phyloP scores from a whole-genome alignment of 2,329 filamentous ascomycete genomes.

The Aspergillus ochraceus region DNA sequence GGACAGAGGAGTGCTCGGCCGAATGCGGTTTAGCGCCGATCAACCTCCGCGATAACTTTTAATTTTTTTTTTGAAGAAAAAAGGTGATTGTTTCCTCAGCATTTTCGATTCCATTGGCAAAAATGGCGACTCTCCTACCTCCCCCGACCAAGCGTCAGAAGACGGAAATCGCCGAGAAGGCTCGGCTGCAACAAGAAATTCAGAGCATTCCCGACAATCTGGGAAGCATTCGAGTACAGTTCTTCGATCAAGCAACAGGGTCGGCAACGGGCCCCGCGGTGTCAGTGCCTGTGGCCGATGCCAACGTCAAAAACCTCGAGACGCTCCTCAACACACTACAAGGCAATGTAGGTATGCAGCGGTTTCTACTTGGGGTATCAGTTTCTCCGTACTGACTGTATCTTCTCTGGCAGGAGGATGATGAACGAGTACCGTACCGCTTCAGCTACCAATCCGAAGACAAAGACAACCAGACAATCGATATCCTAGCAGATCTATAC shows the following conservation, averaged over 20 bases:
- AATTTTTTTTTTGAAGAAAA: constrained; percentile 17
- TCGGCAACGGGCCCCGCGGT: constrained; percentile 69
- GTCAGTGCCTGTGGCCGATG: constrained; percentile 78
- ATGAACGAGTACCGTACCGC: constrained; percentile 65
- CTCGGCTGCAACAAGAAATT: constrained; percentile 74
- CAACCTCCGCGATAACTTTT: constrained; percentile 19
- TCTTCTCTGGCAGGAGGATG: constrained; percentile 47
- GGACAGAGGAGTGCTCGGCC: neutral
- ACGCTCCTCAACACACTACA: constrained; percentile 82
- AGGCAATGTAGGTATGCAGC: constrained; percentile 59
- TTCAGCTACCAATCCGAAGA: constrained; percentile 58
- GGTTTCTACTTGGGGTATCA: constrained; percentile 5
- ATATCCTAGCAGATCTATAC: constrained; percentile 51
- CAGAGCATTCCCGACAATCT: constrained; percentile 63
- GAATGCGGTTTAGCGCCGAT: constrained; percentile 21
- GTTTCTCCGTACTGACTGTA: constrained; percentile 3
- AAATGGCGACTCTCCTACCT: constrained; percentile 79
- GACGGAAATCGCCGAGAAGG: constrained; percentile 69
- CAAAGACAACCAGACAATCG: constrained; percentile 39
- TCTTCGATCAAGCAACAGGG: constrained; percentile 75
- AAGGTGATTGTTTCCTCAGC: constrained; percentile 5
- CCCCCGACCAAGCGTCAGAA: constrained; percentile 86
- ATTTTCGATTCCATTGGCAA: constrained; percentile 4
- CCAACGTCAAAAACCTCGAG: constrained; percentile 85
- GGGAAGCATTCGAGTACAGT: constrained; percentile 81